Conservation (phyloP, 2,329 filamentous ascomycete genomes). For the Stagonosporopsis cucurbitacearum region DNA sequence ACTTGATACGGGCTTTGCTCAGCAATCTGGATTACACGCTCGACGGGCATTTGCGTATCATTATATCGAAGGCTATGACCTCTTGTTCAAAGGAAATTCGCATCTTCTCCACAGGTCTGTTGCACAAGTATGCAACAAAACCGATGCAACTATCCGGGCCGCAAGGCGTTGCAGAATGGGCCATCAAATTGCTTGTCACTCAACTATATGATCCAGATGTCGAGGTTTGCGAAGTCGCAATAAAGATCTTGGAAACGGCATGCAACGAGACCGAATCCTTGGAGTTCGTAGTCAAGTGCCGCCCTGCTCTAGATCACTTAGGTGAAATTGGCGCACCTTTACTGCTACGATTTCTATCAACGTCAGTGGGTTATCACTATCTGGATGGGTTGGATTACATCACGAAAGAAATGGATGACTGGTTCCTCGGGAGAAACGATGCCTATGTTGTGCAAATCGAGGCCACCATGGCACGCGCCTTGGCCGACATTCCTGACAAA, state of each 20-base stretch:
- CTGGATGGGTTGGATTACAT: conserved; percentile 97
- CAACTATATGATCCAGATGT: conserved; percentile 97
- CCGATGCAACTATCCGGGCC: conserved; percentile 53
- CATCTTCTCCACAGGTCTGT: conserved; percentile 84
- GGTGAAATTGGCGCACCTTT: conserved; percentile 96
- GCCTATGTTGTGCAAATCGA: conserved; percentile 94
- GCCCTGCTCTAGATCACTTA: conserved; percentile 90
- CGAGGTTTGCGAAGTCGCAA: conserved; percentile 92
- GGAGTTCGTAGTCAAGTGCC: conserved; percentile 95
- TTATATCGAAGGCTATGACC: conserved; percentile 92
- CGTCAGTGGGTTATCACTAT: conserved; percentile 97
- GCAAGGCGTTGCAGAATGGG: conserved; percentile 85
- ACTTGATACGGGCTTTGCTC: conserved; percentile 86
- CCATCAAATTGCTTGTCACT: conserved; percentile 94
- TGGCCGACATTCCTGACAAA: conserved; percentile 67
- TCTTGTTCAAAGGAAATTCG: conserved; percentile 89
- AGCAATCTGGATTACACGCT: conserved; percentile 92
- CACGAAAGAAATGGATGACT: conserved; percentile 99
- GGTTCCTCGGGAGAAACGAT: conserved; percentile 96
- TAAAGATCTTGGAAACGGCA: conserved; percentile 96
- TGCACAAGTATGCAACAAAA: conserved; percentile 82
- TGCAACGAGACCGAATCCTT: conserved; percentile 91
- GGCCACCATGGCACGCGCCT: conserved; percentile 88
- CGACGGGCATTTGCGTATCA: conserved; percentile 83
- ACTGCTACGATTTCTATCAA: conserved; percentile 89